phyloP scores from a whole-genome alignment of 805 yeast genomes.

The Zygosaccharomyces bisporus region DNA sequence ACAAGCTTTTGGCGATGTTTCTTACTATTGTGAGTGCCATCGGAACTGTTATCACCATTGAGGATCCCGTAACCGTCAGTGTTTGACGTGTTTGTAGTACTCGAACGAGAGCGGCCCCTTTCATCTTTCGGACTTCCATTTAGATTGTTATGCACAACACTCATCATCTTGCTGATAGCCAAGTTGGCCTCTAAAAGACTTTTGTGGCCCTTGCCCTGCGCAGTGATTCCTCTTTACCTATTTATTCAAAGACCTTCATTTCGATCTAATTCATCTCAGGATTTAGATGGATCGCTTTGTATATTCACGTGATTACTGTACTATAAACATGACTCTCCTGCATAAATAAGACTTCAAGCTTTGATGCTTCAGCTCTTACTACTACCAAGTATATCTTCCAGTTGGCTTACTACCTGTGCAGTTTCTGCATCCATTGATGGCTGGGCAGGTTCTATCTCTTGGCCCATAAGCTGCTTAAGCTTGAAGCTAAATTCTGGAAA shows the following conservation, averaged over 20 bases:
- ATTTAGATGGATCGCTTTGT: background rate
- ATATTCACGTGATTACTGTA: conserved; percentile 1
- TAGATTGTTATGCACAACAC: background rate
- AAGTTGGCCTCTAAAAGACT: background rate
- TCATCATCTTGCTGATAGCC: background rate
- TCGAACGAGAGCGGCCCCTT: conserved; percentile 14
- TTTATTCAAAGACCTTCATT: background rate
- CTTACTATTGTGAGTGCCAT: conserved; percentile 7
- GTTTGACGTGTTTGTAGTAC: conserved; percentile 12
- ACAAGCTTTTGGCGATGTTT: conserved; percentile 28
- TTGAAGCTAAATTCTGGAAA: conserved; percentile 67
- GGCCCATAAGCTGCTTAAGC: conserved; percentile 71
- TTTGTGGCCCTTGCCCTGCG: background rate
- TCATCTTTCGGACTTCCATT: conserved; percentile 13
- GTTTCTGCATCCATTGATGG: conserved; percentile 42
- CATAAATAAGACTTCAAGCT: background rate
- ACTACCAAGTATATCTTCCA: conserved; percentile 49
- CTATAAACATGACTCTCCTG: conserved; percentile 1
- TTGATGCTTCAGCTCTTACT: conserved; percentile 23
- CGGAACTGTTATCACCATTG: conserved; percentile 7
- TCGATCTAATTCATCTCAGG: background rate
- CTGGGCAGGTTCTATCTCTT: conserved; percentile 31
- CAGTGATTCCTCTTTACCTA: background rate
- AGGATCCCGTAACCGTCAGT: conserved; percentile 6
- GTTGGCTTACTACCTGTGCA: conserved; percentile 50